Conservation (phyloP, 768 basidiomycete genomes). For the Auricularia sp. region DNA sequence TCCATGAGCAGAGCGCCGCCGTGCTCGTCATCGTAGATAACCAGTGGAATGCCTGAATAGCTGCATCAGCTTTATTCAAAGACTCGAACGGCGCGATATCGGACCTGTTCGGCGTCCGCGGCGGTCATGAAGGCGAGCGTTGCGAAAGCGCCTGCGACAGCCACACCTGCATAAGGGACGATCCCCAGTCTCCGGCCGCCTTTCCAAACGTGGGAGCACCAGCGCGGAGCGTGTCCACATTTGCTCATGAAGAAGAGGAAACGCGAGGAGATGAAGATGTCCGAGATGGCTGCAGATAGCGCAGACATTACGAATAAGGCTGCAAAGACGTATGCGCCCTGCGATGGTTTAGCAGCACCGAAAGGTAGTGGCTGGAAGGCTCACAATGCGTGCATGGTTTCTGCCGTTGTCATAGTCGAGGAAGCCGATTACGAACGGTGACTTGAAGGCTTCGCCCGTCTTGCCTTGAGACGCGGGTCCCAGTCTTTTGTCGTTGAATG, state of each 20-base stretch:
- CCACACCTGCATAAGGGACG: neutral
- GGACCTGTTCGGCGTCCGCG: neutral
- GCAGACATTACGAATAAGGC: neutral
- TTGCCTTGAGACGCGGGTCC: neutral
- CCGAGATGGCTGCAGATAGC: neutral
- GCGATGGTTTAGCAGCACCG: neutral
- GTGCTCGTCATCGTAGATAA: constrained; percentile 3
- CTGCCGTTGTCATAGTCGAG: neutral
- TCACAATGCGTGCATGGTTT: too few species aligned
- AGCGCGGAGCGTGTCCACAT: constrained; percentile 8
- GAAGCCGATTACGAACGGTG: neutral
- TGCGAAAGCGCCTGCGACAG: neutral
- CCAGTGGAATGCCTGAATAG: constrained; percentile 5
- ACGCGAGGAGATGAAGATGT: constrained; percentile 6
- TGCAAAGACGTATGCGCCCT: neutral
- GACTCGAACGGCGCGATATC: neutral
- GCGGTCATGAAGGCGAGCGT: neutral
- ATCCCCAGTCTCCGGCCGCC: neutral
- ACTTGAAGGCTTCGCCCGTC: neutral
- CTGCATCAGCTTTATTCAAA: neutral
- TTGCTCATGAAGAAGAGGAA: constrained; percentile 4
- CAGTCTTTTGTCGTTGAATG: neutral
- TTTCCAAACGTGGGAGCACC: constrained; percentile 3
- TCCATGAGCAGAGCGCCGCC: constrained; percentile 2
- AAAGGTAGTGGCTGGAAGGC: neutral